These are phyloP conservation scores for Capsicum chinense DNA, from an alignment of 257 asterid genomes.

Conservation along the genomic window DNA sequence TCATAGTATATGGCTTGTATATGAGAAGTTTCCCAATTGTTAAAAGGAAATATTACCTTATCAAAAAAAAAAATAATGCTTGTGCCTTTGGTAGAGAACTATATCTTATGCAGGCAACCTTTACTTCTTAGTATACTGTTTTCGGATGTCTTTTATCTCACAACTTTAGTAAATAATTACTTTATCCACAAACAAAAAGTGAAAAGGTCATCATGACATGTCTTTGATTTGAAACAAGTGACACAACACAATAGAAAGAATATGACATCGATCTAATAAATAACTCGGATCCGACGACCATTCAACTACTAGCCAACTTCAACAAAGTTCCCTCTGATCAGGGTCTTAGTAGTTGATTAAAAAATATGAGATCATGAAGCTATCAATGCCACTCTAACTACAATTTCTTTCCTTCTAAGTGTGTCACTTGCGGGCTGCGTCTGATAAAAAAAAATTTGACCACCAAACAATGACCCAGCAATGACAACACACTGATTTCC, in stretches of 20 bases:
- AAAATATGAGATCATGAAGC: background rate
- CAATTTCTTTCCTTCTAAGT: background rate
- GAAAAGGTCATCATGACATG: background rate
- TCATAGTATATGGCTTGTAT: too few relatives aligned
- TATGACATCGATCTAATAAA: background rate
- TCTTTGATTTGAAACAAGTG: background rate
- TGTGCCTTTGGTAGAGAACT: too few relatives aligned
- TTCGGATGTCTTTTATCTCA: too few relatives aligned
- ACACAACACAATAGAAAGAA: conserved; percentile 5
- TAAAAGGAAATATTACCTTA: too few relatives aligned
- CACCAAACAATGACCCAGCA: background rate
- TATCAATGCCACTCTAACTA: background rate
- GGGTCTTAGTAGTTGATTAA: background rate
- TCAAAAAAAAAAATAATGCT: too few relatives aligned
- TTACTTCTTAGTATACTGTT: too few relatives aligned
- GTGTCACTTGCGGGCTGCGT: conserved; percentile 1
- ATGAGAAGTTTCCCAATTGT: too few relatives aligned
- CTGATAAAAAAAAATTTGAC: conserved; percentile 1
- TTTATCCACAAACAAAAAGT: background rate
- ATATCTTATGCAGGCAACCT: too few relatives aligned
- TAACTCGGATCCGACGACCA: background rate
- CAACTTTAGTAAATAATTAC: background rate
- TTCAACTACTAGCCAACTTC: background rate
- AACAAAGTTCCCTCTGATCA: background rate
- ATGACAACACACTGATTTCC: conserved; percentile 6